These are phyloP conservation scores for Bacidia rubella DNA, from an alignment of 495 filamentous ascomycete species.

Conservation along the genomic window DNA sequence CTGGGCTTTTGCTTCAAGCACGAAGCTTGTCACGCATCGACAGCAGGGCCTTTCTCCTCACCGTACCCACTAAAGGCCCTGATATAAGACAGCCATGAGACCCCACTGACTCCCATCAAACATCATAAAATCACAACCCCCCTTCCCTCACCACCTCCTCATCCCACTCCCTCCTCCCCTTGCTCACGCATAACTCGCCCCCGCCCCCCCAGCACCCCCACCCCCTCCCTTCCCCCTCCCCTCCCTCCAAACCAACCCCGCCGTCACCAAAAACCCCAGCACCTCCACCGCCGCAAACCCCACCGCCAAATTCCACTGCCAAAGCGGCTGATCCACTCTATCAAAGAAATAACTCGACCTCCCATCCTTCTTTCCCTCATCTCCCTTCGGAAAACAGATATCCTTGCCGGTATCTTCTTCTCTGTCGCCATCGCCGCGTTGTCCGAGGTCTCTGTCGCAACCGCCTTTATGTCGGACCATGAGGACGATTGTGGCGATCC, in stretches of 20 bases:
- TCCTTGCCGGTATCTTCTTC: neutral
- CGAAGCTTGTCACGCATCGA: no score
- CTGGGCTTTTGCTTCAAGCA: no score
- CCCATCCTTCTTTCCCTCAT: neutral
- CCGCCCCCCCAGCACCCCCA: neutral
- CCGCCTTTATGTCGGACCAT: conserved; percentile 14
- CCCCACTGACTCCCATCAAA: neutral
- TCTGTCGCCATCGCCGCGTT: no score
- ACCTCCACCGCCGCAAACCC: conserved; percentile 1
- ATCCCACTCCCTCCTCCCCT: neutral
- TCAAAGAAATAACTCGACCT: neutral
- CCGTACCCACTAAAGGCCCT: no score
- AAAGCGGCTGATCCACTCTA: neutral
- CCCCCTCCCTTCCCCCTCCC: neutral
- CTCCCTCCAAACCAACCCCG: neutral
- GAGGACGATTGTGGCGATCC: conserved; percentile 13
- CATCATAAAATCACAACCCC: neutral
- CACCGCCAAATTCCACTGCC: neutral
- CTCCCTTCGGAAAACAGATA: neutral
- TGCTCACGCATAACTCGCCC: neutral
- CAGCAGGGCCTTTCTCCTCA: no score
- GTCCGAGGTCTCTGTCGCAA: neutral
- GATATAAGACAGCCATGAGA: no score
- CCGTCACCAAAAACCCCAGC: neutral
- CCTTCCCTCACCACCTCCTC: neutral